Conservation (phyloP, 345 rosid genomes). For the Microcos paniculata region DNA sequence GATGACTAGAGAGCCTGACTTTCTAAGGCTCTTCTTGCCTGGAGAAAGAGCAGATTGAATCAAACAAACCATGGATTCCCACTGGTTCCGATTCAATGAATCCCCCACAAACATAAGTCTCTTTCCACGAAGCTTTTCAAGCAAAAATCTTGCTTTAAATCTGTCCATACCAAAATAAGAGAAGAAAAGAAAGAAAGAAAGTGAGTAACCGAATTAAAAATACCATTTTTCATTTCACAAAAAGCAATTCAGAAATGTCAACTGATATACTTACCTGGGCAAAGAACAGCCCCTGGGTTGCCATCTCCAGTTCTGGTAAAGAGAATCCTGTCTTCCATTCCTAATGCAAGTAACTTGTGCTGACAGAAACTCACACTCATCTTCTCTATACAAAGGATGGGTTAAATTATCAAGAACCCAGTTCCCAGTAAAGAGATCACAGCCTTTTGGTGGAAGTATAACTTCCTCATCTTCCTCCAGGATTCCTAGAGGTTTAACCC, state of each 20-base stretch:
- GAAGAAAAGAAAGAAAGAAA: too few relatives aligned
- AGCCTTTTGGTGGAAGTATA: slow-evolving; percentile 63
- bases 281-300: slow-evolving; percentile 81
- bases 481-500: not conserved
- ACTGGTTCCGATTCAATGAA: slow-evolving; percentile 88
- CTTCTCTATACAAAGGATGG: slow-evolving; percentile 72
- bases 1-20: slow-evolving; percentile 52
- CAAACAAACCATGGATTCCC: slow-evolving; percentile 97
- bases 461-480: slow-evolving; percentile 41
- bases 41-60: slow-evolving; percentile 68
- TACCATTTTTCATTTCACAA: not conserved
- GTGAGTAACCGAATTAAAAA: not conserved
- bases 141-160: slow-evolving; percentile 59
- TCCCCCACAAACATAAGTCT: slow-evolving; percentile 96
- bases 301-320: slow-evolving; percentile 96
- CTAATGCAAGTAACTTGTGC: slow-evolving; percentile 81
- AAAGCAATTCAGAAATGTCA: not conserved
- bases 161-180: slow-evolving; percentile 34
- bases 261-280: slow-evolving; percentile 53
- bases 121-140: slow-evolving; percentile 81
- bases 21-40: slow-evolving; percentile 59
- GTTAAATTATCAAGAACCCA: slow-evolving; percentile 78
- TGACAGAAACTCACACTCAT: slow-evolving; percentile 72
- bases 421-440: slow-evolving; percentile 78
- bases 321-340: slow-evolving; percentile 81